Evolutionary conservation across 1,284 basidiomycete species (phyloP), one percentile per base, ranked within the genome.

Genomic region (Thecaphora thlaspeos): DNA sequence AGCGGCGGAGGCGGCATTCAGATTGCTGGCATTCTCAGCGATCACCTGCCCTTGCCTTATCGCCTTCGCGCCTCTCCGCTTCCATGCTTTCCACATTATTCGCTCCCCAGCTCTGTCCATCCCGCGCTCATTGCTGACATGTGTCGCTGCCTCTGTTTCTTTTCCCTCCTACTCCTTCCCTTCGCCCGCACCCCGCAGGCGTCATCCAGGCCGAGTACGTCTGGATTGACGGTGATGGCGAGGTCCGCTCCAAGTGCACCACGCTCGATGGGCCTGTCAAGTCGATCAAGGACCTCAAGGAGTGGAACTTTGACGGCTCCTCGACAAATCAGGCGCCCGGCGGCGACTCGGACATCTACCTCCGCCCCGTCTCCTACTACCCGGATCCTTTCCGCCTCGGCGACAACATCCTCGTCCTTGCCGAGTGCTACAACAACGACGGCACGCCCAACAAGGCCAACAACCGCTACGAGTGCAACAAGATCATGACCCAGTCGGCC

Each of bases 331-430:
- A 77, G 61, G 75, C 75, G 22, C 69, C 67, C 40, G 91, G 92
- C 41, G 93, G 92, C 42, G 89, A 98, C 83, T 98, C 95, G 28
- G 95, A 98, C 79, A 88, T 98, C 82, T 95, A 92, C 83, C 91
- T 98, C 68, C 90, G 94, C 69, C 95, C 95, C 48, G 91, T 87
- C 60, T 87, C 93, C 75, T 93, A 93, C 82, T 99, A 95, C 88
- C 93, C 89, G 77, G 95, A 99, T 80, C 95, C 95, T 51, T 98
- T 98, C 92, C 92, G 95, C 75, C 89, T 91, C 47, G 94, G 94
- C 63, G 88, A 93, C 76, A 78, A 75, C 61, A 67, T 79, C 46
- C 57, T 75, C 15, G 70, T 77, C 30, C 68, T 77, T 3, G 91
- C 92, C 51, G 91, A 92, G 82, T 91, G 90, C 79, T 97, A 93